Base-by-base conservation (phyloP, 352 stramenopile genomes). In the Lagenidium sp. region DNA sequence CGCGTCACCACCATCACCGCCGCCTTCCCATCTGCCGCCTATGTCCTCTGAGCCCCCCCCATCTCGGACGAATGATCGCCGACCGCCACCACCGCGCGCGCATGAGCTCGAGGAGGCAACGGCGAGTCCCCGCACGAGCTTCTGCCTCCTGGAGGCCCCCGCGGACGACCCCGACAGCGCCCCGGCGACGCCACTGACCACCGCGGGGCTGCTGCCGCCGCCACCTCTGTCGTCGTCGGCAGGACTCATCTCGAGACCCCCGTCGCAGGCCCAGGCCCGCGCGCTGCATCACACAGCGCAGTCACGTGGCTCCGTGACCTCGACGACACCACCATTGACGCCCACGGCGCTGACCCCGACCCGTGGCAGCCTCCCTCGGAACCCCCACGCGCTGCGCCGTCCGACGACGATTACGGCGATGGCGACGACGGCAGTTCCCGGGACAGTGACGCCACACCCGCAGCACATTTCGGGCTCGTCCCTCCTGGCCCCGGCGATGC, bases 91-190 rank as follows among this genome's bases (percentile, higher is more conserved):
- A n/a, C n/a, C n/a, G n/a, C n/a, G n/a, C n/a, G n/a, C n/a, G n/a
- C n/a, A n/a, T n/a, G n/a, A n/a, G n/a, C n/a, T n/a, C n/a, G n/a
- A n/a, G n/a, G n/a, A n/a, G n/a, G n/a, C n/a, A n/a, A n/a, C 28
- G 15, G 26, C 53, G 18, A 80, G 68, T 43, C 70, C 68, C n/a
- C 53, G 50, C 47, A 59, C 74, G 44, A 84, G 74, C 50, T 86
- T 86, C 54, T 64, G 65, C 39, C 56, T 86, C 16, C 52, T 86
- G 8, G 73, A 86, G 38, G 70, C 63, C 13, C 21, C 52, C 4
- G 22, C 29, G 1, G 47, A 62, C 25, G 53, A 50, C 26, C 47
- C 43, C 32, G 47, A 56, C 39, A 55, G 46, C 25, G 34, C 20
- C 23, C 28, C 35, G 7, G 50, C 52, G 15, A 35, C 44, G 15